Evolutionary conservation across 495 filamentous ascomycete species (phyloP).

Genomic region (Mytilinidion resinicola): DNA sequence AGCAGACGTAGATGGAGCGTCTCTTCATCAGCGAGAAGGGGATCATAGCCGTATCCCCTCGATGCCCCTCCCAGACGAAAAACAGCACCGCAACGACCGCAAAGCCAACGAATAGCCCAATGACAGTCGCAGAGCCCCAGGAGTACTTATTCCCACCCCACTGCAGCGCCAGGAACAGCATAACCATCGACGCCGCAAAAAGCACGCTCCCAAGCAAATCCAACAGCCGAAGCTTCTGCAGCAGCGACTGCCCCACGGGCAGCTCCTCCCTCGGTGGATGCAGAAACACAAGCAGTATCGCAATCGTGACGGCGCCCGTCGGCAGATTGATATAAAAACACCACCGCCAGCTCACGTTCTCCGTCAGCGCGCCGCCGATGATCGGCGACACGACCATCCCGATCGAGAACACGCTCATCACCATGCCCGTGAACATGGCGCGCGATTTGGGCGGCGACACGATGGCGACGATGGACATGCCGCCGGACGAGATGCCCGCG

Average conservation of each 20-base stretch:
- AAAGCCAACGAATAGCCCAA: conserved; percentile 12
- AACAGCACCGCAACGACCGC: conserved; percentile 11
- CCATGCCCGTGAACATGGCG: conserved; percentile 1
- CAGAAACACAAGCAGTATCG: conserved; percentile 40
- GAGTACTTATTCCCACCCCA: conserved; percentile 1
- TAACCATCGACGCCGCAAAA: neutral
- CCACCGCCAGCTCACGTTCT: conserved; percentile 20
- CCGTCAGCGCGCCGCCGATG: conserved; percentile 24
- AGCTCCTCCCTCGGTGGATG: conserved; percentile 15
- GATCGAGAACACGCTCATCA: conserved; percentile 28
- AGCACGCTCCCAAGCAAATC: neutral
- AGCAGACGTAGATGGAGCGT: neutral
- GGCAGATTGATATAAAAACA: conserved; percentile 20
- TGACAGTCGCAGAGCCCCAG: neutral
- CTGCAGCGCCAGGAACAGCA: conserved; percentile 1
- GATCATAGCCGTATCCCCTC: conserved; percentile 9
- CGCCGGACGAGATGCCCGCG: neutral
- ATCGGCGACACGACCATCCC: conserved; percentile 22
- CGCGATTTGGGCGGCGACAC: neutral
- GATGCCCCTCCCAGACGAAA: neutral
- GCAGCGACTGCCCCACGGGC: neutral
- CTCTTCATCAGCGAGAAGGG: conserved; percentile 1
- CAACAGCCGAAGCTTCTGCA: neutral
- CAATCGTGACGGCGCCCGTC: conserved; percentile 34
- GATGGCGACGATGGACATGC: neutral